Evolutionary conservation across 73 alveolate species (phyloP).

Genomic region (Stentor roeselii): DNA sequence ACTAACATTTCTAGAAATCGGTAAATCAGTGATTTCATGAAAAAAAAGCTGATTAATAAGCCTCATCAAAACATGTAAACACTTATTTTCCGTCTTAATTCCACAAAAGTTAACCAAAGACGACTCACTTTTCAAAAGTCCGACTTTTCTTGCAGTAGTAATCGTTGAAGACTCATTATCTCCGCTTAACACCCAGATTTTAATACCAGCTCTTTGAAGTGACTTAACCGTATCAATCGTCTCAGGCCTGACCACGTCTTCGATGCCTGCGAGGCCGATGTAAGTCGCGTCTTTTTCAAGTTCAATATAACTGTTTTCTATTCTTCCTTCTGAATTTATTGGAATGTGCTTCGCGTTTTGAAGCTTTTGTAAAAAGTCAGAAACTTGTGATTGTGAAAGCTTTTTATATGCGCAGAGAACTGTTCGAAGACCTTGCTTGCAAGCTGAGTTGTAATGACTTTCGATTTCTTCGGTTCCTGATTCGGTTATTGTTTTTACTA

Average conservation of each 20-base stretch:
- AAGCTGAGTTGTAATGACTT: background rate
- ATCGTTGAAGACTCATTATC: background rate
- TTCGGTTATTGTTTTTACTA: background rate
- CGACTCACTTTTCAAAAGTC: background rate
- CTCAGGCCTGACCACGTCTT: background rate
- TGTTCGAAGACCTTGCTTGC: background rate
- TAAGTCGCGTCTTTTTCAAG: background rate
- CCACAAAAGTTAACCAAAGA: background rate
- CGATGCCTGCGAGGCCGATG: background rate
- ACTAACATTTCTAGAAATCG: background rate
- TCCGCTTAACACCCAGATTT: constrained; percentile 21
- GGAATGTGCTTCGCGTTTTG: background rate
- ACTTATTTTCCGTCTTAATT: background rate
- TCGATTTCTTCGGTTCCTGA: background rate
- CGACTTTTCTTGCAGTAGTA: background rate
- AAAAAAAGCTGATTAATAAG: background rate
- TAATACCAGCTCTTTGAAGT: constrained; percentile 22
- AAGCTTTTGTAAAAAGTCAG: background rate
- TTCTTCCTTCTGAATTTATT: constrained; percentile 17
- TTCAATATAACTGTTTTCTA: background rate
- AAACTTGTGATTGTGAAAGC: background rate
- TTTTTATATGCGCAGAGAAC: background rate
- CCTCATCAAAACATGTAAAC: background rate
- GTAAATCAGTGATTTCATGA: background rate
- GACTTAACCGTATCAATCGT: background rate